Evolutionary conservation across 2,329 filamentous ascomycete genomes (phyloP), one percentile per base, ranked within the genome.

Genomic region (Verticillium klebahnii): DNA sequence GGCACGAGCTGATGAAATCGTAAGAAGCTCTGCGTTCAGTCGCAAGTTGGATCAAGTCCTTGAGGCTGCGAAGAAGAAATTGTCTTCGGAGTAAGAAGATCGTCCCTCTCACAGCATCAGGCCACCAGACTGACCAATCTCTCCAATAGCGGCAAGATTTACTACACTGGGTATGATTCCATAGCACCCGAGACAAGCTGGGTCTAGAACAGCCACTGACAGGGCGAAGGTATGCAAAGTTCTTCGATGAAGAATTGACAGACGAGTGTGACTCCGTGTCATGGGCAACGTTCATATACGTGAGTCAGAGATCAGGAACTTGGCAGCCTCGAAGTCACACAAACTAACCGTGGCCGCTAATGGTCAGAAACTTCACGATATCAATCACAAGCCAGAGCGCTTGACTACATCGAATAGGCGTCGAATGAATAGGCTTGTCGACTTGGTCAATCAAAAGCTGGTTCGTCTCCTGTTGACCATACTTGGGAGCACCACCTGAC

Each of bases 181-280:
- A 25, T 25, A 5, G 25, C 25, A 25, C 25, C 25, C 4, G 25
- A 25, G 25, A 25, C 4, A 25, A 3, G 25, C 25, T 25, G 25
- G 25, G 25, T 5, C 4, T 25, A 25, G 3, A 3, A 25, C 3
- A 25, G 25, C 25, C 3, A 25, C 4, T 25, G 25, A 25, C 25
- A 50, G n/a, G 15, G 60, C 60, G 11, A 61, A 63, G 57, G 57
- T 60, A 67, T 17, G 65, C 66, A 1, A 65, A 67, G 12, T 67
- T 66, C 58, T 65, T 60, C 45, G 34, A 23, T 15, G 59, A 40
- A n/a, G 60, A 65, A 15, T 37, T 56, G 17, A 31, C 31, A 2
- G 14, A 36, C 1, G 60, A 56, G 2, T 65, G 63, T 17, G 62
- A 65, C 37, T 55, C 57, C 15, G 64, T 65, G 14, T 52, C 62